Conservation (phyloP, 352 stramenopile species). For the Pythium guiyangense region DNA sequence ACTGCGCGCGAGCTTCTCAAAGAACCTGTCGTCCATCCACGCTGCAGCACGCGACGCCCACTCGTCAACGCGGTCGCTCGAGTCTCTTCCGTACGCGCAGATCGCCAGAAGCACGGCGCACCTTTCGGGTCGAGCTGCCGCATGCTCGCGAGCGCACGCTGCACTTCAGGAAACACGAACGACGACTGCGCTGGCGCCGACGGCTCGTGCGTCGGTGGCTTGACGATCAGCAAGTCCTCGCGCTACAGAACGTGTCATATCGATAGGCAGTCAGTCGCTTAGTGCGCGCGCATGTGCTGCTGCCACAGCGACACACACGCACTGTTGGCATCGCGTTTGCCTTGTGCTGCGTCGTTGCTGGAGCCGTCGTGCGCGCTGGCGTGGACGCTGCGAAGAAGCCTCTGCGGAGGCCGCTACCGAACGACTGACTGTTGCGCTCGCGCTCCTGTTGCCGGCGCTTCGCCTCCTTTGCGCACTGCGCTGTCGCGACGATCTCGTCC, state of each 20-base stretch:
- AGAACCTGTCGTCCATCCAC: slow-evolving; percentile 73
- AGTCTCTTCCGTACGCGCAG: background rate
- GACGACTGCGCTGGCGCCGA: slow-evolving; percentile 4
- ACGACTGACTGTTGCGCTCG: slow-evolving; percentile 37
- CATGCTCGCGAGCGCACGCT: slow-evolving; percentile 55
- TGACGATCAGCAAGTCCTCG: slow-evolving; percentile 32
- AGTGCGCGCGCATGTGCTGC: too few relatives aligned
- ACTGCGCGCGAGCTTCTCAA: slow-evolving; percentile 58
- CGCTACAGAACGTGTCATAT: slow-evolving; percentile 15
- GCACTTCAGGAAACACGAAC: slow-evolving; percentile 76
- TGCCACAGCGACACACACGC: background rate
- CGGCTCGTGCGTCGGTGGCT: background rate
- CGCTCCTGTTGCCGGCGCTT: slow-evolving; percentile 42
- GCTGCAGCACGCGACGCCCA: slow-evolving; percentile 21
- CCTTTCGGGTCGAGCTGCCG: slow-evolving; percentile 60
- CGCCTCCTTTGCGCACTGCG: slow-evolving; percentile 43
- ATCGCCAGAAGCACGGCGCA: slow-evolving; percentile 12
- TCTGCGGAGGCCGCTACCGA: slow-evolving; percentile 65
- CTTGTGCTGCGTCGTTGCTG: background rate
- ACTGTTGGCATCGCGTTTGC: slow-evolving; percentile 12
- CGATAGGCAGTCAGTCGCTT: background rate
- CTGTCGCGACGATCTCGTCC: slow-evolving; percentile 67
- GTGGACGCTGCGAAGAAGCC: slow-evolving; percentile 52
- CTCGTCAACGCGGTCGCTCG: background rate
- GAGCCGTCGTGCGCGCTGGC: background rate